A percentile compares a stretch with the other conserved stretches of the same genome.
phyloP scores from a whole-genome alignment of 345 rosid genomes.

The Acer negundo region DNA sequence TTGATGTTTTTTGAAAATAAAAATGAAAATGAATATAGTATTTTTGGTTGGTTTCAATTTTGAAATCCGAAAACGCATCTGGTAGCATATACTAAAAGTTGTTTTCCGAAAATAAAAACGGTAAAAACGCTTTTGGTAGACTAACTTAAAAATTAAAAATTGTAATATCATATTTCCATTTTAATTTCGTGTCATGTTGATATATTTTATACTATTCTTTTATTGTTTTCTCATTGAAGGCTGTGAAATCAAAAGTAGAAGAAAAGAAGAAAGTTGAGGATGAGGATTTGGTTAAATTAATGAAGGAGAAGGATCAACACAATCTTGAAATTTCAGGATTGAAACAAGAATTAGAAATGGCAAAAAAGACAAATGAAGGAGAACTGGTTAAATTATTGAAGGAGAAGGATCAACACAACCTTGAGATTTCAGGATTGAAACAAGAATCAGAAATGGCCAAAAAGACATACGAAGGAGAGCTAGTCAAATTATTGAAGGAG shows the following conservation, averaged over 20 bases:
- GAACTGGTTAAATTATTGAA: slow-evolving; percentile 30
- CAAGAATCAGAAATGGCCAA: slow-evolving; percentile 31
- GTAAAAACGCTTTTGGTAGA: too few relatives aligned
- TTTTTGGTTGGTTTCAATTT: too few relatives aligned
- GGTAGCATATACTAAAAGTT: too few relatives aligned
- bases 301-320: slow-evolving; percentile 35
- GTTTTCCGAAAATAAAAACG: too few relatives aligned
- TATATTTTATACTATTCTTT: neutral
- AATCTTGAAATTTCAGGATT: slow-evolving; percentile 20
- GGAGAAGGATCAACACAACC: slow-evolving; percentile 37
- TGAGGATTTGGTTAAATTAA: slow-evolving; percentile 37
- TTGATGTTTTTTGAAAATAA: too few relatives aligned
- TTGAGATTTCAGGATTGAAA: slow-evolving; percentile 29
- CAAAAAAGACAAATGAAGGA: slow-evolving; percentile 45
- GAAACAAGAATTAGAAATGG: slow-evolving; percentile 1
- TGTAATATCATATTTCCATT: too few relatives aligned
- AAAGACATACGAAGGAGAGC: neutral
- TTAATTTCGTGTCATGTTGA: neutral
- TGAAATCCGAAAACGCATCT: too few relatives aligned
- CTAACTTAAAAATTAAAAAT: too few relatives aligned
- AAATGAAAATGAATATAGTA: too few relatives aligned
- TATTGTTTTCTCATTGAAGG: slow-evolving; percentile 30
- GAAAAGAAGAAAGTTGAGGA: slow-evolving; percentile 48
- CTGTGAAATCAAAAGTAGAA: slow-evolving; percentile 46
- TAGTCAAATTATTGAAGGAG: slow-evolving; percentile 35